A percentile compares a stretch with the other conserved stretches of the same genome.
These are phyloP conservation scores for Fragaria ananassa DNA, from an alignment of 306 rosid genomes.

Conservation along the genomic window DNA sequence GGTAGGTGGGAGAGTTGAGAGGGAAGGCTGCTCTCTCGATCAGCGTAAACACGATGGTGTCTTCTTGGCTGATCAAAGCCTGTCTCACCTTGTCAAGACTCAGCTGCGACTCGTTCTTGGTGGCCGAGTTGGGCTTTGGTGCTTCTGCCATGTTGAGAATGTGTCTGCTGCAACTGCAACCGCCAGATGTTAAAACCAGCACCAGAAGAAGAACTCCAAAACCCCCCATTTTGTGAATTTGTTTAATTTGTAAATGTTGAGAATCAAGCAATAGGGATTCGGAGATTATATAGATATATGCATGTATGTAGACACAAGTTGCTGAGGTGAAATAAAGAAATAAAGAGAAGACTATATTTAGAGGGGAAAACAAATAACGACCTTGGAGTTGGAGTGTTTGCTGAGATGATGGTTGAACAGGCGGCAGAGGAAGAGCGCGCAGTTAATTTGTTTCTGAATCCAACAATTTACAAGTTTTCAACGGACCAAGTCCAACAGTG, in stretches of 20 bases:
- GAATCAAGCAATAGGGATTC: not conserved
- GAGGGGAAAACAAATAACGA: not conserved
- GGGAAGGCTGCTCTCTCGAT: slow-evolving; percentile 75
- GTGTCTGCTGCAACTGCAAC: not conserved
- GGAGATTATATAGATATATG: not conserved
- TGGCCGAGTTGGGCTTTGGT: slow-evolving; percentile 9
- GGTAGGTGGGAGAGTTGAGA: slow-evolving; percentile 49
- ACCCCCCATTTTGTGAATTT: not conserved
- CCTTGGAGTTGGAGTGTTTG: not conserved
- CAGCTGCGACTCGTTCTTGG: slow-evolving; percentile 12
- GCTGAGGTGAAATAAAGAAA: not conserved
- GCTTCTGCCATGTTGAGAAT: slow-evolving; percentile 33
- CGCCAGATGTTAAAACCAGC: slow-evolving; percentile 15
- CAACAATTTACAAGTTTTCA: too few species aligned
- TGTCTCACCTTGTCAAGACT: slow-evolving; percentile 63
- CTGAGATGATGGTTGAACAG: not conserved
- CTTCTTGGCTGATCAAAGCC: slow-evolving; percentile 69
- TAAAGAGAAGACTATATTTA: not conserved
- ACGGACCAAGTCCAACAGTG: not conserved
- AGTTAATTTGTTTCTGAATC: not conserved
- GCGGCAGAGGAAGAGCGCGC: not conserved
- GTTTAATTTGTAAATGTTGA: not conserved
- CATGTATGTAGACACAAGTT: not conserved
- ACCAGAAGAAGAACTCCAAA: slow-evolving; percentile 18
- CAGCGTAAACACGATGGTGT: slow-evolving; percentile 62